phyloP scores from a whole-genome alignment of 805 yeast species.

The Candida glaebosa region DNA sequence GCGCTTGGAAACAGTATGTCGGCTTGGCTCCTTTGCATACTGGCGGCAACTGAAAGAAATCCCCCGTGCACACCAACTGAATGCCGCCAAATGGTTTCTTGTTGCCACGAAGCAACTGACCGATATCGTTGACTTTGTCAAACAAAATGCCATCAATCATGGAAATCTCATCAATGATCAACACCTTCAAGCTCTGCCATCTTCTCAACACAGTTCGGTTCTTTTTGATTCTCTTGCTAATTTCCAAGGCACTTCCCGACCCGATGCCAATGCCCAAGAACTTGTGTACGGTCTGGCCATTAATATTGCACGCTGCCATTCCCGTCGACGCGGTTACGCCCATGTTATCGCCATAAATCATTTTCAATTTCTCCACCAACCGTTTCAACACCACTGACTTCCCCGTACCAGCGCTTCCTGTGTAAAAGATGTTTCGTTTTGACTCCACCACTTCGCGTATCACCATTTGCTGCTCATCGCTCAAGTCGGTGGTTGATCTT shows the following conservation, averaged over 20 bases:
- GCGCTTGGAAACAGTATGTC: conserved; percentile 71
- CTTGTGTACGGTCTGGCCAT: conserved; percentile 84
- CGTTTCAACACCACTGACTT: conserved; percentile 67
- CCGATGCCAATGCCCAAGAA: conserved; percentile 88
- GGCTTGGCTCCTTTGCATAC: conserved; percentile 46
- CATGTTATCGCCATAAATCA: conserved; percentile 45
- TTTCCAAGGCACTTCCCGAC: conserved; percentile 40
- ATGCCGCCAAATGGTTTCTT: conserved; percentile 87
- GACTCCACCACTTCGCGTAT: conserved; percentile 49
- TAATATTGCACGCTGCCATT: conserved; percentile 89
- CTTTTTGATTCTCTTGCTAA: conserved; percentile 48
- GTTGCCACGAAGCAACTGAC: conserved; percentile 51
- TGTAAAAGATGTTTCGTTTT: conserved; percentile 59
- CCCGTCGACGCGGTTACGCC: conserved; percentile 97
- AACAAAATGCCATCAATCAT: conserved; percentile 85
- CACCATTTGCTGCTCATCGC: conserved; percentile 46
- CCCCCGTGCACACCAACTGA: conserved; percentile 89
- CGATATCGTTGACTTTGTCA: conserved; percentile 70
- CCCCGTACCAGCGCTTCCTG: conserved; percentile 90
- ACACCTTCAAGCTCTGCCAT: conserved; percentile 68
- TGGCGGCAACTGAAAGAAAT: conserved; percentile 94
- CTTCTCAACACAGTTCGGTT: conserved; percentile 42
- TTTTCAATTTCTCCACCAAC: conserved; percentile 52
- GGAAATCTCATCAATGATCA: conserved; percentile 89
- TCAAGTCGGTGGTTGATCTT: conserved; percentile 9